Evolutionary conservation across 1,139 yeast species (phyloP), one percentile per base, ranked within the genome.

Genomic region (Hanseniaspora uvarum): DNA sequence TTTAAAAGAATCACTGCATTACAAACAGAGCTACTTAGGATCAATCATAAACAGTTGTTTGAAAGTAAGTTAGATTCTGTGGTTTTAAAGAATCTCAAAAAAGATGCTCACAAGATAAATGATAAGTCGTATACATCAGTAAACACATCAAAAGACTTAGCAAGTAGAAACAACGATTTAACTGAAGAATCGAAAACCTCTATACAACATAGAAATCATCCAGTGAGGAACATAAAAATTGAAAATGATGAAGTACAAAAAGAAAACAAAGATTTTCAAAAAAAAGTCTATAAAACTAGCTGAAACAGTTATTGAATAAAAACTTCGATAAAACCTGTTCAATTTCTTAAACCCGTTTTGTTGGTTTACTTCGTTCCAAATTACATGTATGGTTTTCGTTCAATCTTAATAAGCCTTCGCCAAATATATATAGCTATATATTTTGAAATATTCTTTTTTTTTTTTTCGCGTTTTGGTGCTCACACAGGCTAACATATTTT

Each of bases 391-490:
- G n/a, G n/a, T n/a, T n/a, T n/a, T n/a, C n/a, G n/a, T n/a, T n/a
- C n/a, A n/a, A n/a, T n/a, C n/a, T n/a, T n/a, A n/a, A n/a, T n/a
- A n/a, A n/a, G n/a, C n/a, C n/a, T n/a, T n/a, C n/a, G n/a, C n/a
- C n/a, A n/a, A n/a, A n/a, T n/a, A n/a, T n/a, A n/a, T n/a, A n/a
- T n/a, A n/a, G n/a, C n/a, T n/a, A n/a, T n/a, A n/a, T n/a, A n/a
- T n/a, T n/a, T n/a, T n/a, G n/a, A n/a, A n/a, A n/a, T n/a, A n/a
- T n/a, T n/a, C n/a, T n/a, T n/a, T n/a, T n/a, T n/a, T n/a, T 39
- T 39, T 11, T 24, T 39, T 38, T 23, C 30, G 43, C 43, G 30
- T 39, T 39, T 39, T 39, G 43, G 43, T 24, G 43, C 24, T 39
- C 19, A 39, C 23, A 21, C 28, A 24, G n/a, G 11, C 14, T 39